phyloP scores from a whole-genome alignment of 768 basidiomycete species.

The Tubosaeta sp. region DNA sequence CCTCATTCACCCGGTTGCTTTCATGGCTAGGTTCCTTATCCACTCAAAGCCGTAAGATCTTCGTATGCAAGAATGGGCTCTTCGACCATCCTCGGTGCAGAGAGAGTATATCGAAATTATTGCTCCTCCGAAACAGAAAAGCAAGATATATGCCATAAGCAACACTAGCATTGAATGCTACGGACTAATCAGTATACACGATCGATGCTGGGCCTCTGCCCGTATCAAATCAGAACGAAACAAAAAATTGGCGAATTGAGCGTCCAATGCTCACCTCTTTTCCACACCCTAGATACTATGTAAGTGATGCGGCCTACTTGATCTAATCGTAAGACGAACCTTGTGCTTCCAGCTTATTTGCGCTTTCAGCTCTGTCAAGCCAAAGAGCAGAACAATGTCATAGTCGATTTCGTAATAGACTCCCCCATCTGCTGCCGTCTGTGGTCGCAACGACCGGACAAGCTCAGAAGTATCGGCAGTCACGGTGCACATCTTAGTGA shows the following conservation, averaged over 20 bases:
- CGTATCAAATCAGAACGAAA: not conserved
- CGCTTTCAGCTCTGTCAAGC: constrained; percentile 43
- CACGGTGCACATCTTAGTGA: constrained; percentile 10
- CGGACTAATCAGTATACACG: constrained; percentile 1
- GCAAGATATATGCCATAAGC: too few relatives aligned
- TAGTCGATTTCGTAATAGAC: constrained; percentile 19
- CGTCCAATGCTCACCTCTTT: constrained; percentile 1
- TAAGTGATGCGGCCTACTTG: not conserved
- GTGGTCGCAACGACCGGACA: not conserved
- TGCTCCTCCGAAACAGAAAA: too few relatives aligned
- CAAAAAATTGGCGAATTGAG: not conserved
- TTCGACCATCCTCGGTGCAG: too few relatives aligned
- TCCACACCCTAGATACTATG: not conserved
- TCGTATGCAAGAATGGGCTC: too few relatives aligned
- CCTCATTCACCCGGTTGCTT: too few relatives aligned
- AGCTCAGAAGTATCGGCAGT: constrained; percentile 8
- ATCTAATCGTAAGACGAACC: constrained; percentile 4
- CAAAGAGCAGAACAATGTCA: constrained; percentile 38
- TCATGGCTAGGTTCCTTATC: too few relatives aligned
- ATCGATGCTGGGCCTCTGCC: constrained; percentile 7
- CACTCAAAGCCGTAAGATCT: too few relatives aligned
- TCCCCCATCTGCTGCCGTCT: not conserved
- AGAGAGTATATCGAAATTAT: too few relatives aligned
- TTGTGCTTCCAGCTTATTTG: constrained; percentile 41
- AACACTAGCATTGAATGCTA: too few relatives aligned